Evolutionary conservation across 169 alveolate species (phyloP).

Genomic region (Cryptosporidium baileyi): DNA sequence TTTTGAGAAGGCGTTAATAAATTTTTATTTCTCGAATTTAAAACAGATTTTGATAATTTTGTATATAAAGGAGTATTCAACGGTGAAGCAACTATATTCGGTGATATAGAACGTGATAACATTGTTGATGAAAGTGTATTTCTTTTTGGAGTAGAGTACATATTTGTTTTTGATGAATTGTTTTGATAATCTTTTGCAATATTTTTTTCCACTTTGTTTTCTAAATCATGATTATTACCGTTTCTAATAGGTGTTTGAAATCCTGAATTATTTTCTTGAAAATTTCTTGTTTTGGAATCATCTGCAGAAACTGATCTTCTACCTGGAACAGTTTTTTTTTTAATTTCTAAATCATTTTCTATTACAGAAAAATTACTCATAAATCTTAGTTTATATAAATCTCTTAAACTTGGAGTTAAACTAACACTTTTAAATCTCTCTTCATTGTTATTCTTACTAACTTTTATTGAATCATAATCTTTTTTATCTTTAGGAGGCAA

Average conservation of each 20-base stretch:
- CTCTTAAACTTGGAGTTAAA: conserved; percentile 37
- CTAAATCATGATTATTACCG: not conserved
- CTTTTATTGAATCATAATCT: not conserved
- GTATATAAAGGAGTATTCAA: not conserved
- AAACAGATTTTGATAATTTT: not conserved
- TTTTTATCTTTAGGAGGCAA: not conserved
- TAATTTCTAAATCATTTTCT: not conserved
- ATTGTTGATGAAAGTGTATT: not conserved
- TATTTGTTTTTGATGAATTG: not conserved
- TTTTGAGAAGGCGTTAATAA: conserved; percentile 61
- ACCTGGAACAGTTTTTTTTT: not conserved
- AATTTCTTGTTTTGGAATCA: not conserved
- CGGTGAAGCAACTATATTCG: not conserved
- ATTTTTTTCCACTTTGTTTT: not conserved
- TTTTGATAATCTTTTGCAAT: not conserved
- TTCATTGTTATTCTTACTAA: not conserved
- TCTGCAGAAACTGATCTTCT: conserved; percentile 62
- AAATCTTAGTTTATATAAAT: conserved; percentile 12
- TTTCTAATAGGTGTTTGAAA: not conserved
- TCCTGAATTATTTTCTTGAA: not conserved
- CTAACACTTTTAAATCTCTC: not conserved
- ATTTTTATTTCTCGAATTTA: conserved; percentile 5
- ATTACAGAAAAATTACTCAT: not conserved
- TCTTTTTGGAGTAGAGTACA: conserved; percentile 29
- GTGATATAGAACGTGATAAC: conserved; percentile 59